Evolutionary conservation across 805 yeast genomes (phyloP).

Genomic region (Yamadazyma laniorum): DNA sequence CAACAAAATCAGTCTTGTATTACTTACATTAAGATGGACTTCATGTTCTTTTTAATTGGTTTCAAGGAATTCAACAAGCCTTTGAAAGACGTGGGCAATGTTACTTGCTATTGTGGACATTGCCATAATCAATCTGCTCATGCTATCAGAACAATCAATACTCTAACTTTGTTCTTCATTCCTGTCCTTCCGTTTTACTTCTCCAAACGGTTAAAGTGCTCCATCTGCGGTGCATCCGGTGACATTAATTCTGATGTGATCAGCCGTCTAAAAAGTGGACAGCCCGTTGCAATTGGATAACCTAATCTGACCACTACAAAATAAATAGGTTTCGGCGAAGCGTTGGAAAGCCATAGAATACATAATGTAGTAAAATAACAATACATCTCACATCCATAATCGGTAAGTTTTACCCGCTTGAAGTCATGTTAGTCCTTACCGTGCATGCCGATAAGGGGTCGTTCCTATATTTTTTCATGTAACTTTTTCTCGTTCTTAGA

Average conservation of each 20-base stretch:
- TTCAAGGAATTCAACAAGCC: conserved; percentile 36
- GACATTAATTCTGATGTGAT: conserved; percentile 24
- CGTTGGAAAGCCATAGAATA: too few species aligned
- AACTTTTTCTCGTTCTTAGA: background rate
- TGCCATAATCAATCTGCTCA: conserved; percentile 57
- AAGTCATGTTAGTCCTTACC: too few species aligned
- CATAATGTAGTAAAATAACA: too few species aligned
- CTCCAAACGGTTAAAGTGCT: conserved; percentile 51
- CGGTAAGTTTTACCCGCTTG: too few species aligned
- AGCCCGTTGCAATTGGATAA: conserved; percentile 33
- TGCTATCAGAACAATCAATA: conserved; percentile 52
- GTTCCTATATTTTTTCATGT: background rate
- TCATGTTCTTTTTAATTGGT: conserved; percentile 33
- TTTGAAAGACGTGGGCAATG: conserved; percentile 26
- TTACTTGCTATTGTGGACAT: conserved; percentile 50
- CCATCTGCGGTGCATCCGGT: conserved; percentile 47
- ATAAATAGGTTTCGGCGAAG: too few species aligned
- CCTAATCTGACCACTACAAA: too few species aligned
- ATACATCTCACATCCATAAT: too few species aligned
- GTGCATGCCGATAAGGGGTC: too few species aligned
- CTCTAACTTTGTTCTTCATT: conserved; percentile 52
- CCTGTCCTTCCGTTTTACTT: conserved; percentile 54
- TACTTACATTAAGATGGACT: conserved; percentile 21
- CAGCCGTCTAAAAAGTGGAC: conserved; percentile 27
- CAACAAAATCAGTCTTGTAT: background rate